Evolutionary conservation across 345 rosid genomes (phyloP), one percentile per base, ranked within the genome.

Genomic region (Eucalyptus paniculata): DNA sequence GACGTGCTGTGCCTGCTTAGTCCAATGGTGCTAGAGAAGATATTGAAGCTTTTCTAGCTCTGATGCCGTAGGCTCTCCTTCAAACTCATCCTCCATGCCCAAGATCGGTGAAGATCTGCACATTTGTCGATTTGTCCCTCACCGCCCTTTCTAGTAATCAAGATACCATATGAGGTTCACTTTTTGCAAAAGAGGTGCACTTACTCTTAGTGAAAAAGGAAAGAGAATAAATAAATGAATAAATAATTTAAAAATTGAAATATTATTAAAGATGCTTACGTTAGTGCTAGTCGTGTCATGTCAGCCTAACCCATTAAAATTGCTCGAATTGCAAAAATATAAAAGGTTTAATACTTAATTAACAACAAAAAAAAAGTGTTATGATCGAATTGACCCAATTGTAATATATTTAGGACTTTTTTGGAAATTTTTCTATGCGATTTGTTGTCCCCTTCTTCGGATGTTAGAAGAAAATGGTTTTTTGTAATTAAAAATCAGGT

Each of bases 31-130:
- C 97, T 96, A 4, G 96, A 97, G 95, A 97, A 96, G 40, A 94
- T 92, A 89, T 92, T 95, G 90, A 95, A 97, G 94, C 92, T 96
- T 88, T 97, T 86, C 99, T 9, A 95, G 89, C 92, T 96, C 98
- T 42, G 95, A 91, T 30, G 99, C 95, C 58, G 95, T 95, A 87
- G 93, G 95, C 98, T 44, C 96, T 87, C 90, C 89, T 65, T 93
- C 94, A 32, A 95, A 91, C 92, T 92, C 95, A 87, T 87, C 89
- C 91, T 95, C 95, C 94, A 97, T 80, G 30, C 96, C 93, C 86
- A 94, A 86, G n/a, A 5, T 92, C 91, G 86, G 88, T 92, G 72
- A 95, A 94, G 80, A 90, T 89, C 28, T 24, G 58, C 12, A 91
- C 88, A 88, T 90, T 94, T 53, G 45, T 87, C 42, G 11, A 87